A percentile compares a stretch with the other conserved stretches of the same genome.
Conservation (phyloP, 2,329 filamentous ascomycete species). For the Fusarium sp. region DNA sequence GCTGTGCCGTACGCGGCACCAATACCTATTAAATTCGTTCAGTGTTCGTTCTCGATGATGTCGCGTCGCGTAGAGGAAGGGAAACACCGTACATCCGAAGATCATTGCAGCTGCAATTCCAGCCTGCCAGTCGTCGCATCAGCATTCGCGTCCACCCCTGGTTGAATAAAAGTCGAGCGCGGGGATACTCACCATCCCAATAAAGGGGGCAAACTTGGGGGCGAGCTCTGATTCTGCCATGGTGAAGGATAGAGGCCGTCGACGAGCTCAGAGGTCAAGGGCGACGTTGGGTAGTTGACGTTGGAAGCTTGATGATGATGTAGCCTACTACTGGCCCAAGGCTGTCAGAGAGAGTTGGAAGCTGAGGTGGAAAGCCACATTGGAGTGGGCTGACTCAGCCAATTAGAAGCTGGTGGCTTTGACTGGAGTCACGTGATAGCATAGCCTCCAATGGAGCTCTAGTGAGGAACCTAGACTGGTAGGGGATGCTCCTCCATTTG, state of each 20-base stretch:
- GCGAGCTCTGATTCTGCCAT: conserved; percentile 72
- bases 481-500: not conserved
- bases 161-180: conserved; percentile 12
- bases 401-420: conserved; percentile 27
- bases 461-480: too few relatives aligned
- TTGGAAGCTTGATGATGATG: conserved; percentile 50
- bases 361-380: conserved; percentile 44
- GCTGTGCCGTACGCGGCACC: conserved; percentile 91
- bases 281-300: conserved; percentile 39
- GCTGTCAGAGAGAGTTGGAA: conserved; percentile 42
- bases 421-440: conserved; percentile 25
- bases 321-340: conserved; percentile 46
- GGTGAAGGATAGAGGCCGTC: conserved; percentile 47
- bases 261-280: conserved; percentile 36
- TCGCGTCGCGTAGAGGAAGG: conserved; percentile 29
- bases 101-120: conserved; percentile 88
- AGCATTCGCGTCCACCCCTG: conserved; percentile 42
- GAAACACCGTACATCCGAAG: conserved; percentile 77
- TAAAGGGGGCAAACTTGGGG: conserved; percentile 88
- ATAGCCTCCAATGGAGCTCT: not conserved
- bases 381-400: conserved; percentile 16
- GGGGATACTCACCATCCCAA: conserved; percentile 80
- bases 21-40: conserved; percentile 61
- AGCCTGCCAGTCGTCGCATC: conserved; percentile 64
- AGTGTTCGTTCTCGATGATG: conserved; percentile 43